A percentile compares a stretch with the other conserved stretches of the same genome.
These are phyloP conservation scores for Sphaerostilbella broomeana DNA, from an alignment of 2,329 filamentous ascomycete species.

Conservation along the genomic window DNA sequence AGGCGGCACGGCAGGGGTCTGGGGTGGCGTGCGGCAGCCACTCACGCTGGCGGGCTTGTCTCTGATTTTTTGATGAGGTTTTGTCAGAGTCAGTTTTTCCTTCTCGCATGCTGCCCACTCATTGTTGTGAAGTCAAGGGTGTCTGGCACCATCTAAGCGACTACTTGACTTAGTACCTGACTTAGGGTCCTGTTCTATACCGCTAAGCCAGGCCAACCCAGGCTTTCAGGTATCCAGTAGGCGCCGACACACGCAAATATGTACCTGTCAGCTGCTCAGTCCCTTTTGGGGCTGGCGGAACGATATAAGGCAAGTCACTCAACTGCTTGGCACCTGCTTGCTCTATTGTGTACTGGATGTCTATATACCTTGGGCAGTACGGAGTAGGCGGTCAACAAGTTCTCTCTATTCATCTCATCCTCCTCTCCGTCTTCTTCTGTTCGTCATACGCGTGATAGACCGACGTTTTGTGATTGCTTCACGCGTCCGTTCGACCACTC, in stretches of 20 bases:
- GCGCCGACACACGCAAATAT: background rate
- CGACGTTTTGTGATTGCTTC: too few species aligned
- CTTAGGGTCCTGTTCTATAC: background rate
- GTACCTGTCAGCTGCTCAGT: background rate
- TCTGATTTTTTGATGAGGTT: conserved; percentile 4
- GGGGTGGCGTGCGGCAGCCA: too few species aligned
- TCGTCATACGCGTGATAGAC: too few species aligned
- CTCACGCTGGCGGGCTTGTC: conserved; percentile 1
- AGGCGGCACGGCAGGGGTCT: too few species aligned
- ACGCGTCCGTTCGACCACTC: too few species aligned
- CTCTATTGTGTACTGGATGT: background rate
- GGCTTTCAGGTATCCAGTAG: too few species aligned
- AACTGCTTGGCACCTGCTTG: background rate
- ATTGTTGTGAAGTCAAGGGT: too few species aligned
- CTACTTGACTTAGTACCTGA: too few species aligned
- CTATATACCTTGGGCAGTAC: background rate
- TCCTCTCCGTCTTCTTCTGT: background rate
- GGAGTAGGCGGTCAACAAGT: background rate
- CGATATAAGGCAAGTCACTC: conserved; percentile 11
- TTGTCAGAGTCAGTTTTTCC: conserved; percentile 6
- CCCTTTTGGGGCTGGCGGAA: conserved; percentile 2
- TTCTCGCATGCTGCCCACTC: too few species aligned
- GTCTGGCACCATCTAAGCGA: too few species aligned
- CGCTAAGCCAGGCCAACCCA: conserved; percentile 4
- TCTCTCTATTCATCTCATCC: background rate